Base-by-base conservation (phyloP, 148 eudicot species). In the Persicaria maculosa region DNA sequence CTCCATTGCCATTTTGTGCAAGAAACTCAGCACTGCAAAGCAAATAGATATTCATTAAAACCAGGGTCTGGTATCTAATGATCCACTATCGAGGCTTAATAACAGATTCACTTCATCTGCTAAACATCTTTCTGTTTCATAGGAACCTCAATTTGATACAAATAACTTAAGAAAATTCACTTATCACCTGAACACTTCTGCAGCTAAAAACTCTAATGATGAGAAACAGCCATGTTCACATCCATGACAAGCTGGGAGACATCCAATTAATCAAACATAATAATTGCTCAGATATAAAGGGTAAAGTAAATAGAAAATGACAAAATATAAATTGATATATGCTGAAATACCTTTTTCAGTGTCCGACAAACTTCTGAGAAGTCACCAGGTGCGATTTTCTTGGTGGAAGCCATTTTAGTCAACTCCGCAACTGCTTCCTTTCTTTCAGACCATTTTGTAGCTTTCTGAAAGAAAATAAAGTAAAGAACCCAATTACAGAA, bases 381-480 rank as follows among this genome's bases (percentile, higher is more conserved):
- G 86, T 96, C 99, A 67, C 99, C 99, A 54, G 97, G 97, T 76
- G 99, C 97, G 62, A 96, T 96, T 78, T 77, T 90, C 80, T 90
- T 92, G 7, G 97, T 96, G 2, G 97, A 96, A 25, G 99, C 97
- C 77, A 96, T 97, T 78, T 92, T 96, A 71, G 99, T 91, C 77
- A 96, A 77, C 82, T 92, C 97, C n/a, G 90, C 94, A 76, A 96
- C 99, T 74, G 97, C 99, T 58, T 92, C 99, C 81, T 96, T 96
- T 53, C 99, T 82, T 75, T 96, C 99, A 20, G 93, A 96, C 99
- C 99, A 96, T 85, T 96, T 96, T 71, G 90, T 72, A 80, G 99
- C 99, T 96, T 96, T 92, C 97, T 96, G 77, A 78, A 54, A 74
- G 46, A 47, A 47, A 44, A 45, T 15, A 46, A 45, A 7, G 8